Evolutionary conservation across 2,329 filamentous ascomycete species (phyloP), one percentile per base, ranked within the genome.

Genomic region (Ophiostoma tasmaniense): DNA sequence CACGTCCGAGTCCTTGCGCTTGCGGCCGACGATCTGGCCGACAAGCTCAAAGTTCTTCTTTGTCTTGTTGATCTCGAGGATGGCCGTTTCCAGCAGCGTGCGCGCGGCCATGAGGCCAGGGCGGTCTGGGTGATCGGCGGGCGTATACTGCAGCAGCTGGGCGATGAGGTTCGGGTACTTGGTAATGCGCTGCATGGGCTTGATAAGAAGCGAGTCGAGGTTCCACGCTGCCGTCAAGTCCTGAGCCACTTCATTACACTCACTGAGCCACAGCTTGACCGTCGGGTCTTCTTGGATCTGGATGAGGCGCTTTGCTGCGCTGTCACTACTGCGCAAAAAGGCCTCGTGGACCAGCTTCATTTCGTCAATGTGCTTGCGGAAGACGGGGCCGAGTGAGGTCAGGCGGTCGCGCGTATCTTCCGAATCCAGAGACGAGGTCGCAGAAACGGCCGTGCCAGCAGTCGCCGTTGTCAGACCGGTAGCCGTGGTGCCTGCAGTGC

Each of bases 161-260:
- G 88, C 87, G 62, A 99, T 86, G 55, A 99, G 82, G 64, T 97
- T 88, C 3, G 93, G 93, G 76, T 98, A 99, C 75, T 97, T 97
- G 42, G 94, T 89, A 71, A 98, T 89, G 65, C 95, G 88, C 79
- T 99, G 95, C 77, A 96, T 93, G 1, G 95, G 95, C 78, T 99
- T 99, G 76, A 99, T 94, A 25, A 99, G 85, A n/a, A 99, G 83
- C 0, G 95, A 96, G 77, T 97, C 93, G 71, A 99, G 79, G 77
- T 96, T 91, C 95, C 95, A 99, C 0, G 95, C 94, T 33, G 89
- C 88, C 0, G 95, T 99, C 72, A 99, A 84, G 76, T 97, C 95
- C 74, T 92, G 91, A 14, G 94, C 93, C 75, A 94, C 93, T 74
- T 92, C 89, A 75, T 95, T 93, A 79, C 95, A 99, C 78, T 97